Percentiles rank a stretch among this genome's conserved stretches.
Evolutionary conservation across 106 monocot species (phyloP).

Genomic region (Xerophyta viscosa): DNA sequence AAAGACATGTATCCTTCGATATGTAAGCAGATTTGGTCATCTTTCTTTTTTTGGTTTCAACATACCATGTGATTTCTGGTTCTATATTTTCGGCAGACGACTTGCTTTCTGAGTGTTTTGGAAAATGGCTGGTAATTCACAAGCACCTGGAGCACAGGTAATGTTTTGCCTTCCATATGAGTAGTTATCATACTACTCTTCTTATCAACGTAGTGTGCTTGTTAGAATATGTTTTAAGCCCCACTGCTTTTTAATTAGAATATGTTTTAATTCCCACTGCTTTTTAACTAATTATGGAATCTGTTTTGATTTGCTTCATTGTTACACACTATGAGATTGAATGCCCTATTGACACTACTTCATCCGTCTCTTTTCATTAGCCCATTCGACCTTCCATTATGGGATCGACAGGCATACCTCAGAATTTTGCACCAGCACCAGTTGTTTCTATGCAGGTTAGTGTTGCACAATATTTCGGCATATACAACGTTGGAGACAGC

Average conservation of each 20-base stretch:
- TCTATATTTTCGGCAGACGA: too few species aligned
- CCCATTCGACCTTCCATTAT: conserved; percentile 32
- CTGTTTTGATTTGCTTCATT: not conserved
- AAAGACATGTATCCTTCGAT: too few species aligned
- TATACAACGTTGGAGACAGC: not conserved
- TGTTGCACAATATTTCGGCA: not conserved
- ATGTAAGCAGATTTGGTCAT: too few species aligned
- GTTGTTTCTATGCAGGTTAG: conserved; percentile 63
- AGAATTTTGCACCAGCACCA: conserved; percentile 49
- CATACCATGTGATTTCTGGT: too few species aligned
- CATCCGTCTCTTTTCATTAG: conserved; percentile 17
- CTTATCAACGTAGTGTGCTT: too few species aligned
- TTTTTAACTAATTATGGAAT: not conserved
- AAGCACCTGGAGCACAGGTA: conserved; percentile 68
- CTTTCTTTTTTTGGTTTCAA: too few species aligned
- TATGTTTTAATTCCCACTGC: not conserved
- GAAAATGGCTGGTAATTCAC: conserved; percentile 69
- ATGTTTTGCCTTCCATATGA: not conserved
- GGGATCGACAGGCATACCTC: conserved; percentile 38
- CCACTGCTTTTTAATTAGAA: too few species aligned
- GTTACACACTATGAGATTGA: not conserved
- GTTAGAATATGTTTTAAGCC: too few species aligned
- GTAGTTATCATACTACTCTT: not conserved
- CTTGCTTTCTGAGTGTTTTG: too few species aligned
- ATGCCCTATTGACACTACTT: not conserved